Evolutionary conservation across 352 stramenopile genomes (phyloP).

Genomic region (Lagenidium giganteum): DNA sequence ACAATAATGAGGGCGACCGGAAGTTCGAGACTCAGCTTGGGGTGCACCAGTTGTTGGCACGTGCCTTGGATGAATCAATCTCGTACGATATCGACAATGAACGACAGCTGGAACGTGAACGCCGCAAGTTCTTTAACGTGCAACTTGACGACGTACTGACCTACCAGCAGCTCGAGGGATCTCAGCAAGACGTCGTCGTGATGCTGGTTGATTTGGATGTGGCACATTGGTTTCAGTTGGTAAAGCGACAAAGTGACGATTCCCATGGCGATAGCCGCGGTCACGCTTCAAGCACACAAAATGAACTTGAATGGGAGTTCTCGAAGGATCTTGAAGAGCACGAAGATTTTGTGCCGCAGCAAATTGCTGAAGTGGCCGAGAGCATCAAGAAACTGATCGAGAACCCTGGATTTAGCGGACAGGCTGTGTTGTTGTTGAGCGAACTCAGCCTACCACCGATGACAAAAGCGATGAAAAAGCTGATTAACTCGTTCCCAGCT

Average conservation of each 20-base stretch:
- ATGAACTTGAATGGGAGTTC: conserved; percentile 31
- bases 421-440: conserved; percentile 38
- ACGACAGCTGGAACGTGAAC: conserved; percentile 10
- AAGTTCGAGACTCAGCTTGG: no score
- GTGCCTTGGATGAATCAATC: conserved; percentile 15
- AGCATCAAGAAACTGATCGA: conserved; percentile 22
- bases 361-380: conserved; percentile 19
- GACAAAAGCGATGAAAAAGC: conserved; percentile 33
- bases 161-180: conserved; percentile 18
- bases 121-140: conserved; percentile 18
- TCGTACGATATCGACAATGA: conserved; percentile 5
- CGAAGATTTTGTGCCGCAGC: conserved; percentile 31
- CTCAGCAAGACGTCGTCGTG: conserved; percentile 21
- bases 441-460: conserved; percentile 44
- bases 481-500: no score
- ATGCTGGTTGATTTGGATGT: conserved; percentile 69
- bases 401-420: not conserved
- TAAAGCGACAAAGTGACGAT: conserved; percentile 4
- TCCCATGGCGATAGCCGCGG: no score
- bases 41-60: conserved; percentile 12
- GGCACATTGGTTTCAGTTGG: conserved; percentile 58
- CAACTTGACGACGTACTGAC: conserved; percentile 27
- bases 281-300: not conserved
- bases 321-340: conserved; percentile 37
- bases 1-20: no score